Base-by-base conservation (phyloP, 1,139 yeast genomes). In the Candida gigantensis region DNA sequence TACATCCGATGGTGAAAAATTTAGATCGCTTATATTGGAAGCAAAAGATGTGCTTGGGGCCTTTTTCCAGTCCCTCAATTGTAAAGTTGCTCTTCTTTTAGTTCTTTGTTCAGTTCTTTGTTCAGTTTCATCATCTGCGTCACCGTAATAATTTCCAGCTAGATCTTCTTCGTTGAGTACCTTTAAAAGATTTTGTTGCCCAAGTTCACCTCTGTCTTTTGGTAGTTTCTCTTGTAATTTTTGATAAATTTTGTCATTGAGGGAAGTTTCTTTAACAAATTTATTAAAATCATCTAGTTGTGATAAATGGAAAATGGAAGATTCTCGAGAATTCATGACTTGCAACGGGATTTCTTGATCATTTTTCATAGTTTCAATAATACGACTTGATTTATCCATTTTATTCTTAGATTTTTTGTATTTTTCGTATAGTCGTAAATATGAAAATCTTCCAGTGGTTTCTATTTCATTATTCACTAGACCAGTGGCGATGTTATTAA, bases 251-350 rank as follows among this genome's bases (percentile, higher is more conserved):
- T 37, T 33, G 32, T 69, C 69, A 42, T 69, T 63, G 14, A 69
- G 38, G 33, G 63, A 62, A 4, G 72, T 60, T 51, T 64, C 63
- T 39, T 60, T 61, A 8, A 67, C 58, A 42, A 60, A 70, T 36
- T 48, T 55, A 32, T 50, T 52, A 47, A 60, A 70, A 45, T 70
- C 76, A 40, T 66, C 68, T 28, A 69, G 45, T 10, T 54, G 43
- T 1, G 71, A 60, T n/a, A 69, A 49, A 4, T 55, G 54, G 42
- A 70, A 68, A 1, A 65, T 52, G 0, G 73, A 66, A n/a, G 49
- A 51, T 28, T 39, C 30, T 12, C 28, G 15, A 3, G 59, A 44
- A 7, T 42, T 31, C 35, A 61, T 27, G 0, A 50, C 34, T 35
- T 62, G 62, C 25, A 62, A 41, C 1, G 65, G 65, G 9, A 62